phyloP scores from a whole-genome alignment of 2,329 filamentous ascomycete genomes.

The Diaporthe sp. region DNA sequence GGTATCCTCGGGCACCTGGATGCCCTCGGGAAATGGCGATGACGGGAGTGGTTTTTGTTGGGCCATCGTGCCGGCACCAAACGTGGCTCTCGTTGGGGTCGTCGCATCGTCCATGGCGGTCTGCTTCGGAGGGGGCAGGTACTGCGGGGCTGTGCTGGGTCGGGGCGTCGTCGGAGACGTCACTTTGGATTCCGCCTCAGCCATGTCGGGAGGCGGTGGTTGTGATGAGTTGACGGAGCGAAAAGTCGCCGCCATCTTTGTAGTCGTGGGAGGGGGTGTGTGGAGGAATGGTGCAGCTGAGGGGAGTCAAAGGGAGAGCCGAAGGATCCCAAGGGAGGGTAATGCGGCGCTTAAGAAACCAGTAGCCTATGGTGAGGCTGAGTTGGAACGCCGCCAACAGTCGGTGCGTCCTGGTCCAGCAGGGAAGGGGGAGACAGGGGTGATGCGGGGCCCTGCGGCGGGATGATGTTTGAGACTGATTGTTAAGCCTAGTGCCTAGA shows the following conservation, averaged over 20 bases:
- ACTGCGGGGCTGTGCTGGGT: conserved; percentile 52
- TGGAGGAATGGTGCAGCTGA: conserved; percentile 34
- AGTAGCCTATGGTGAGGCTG: conserved; percentile 49
- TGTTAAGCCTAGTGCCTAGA: conserved; percentile 41
- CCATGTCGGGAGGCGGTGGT: conserved; percentile 58
- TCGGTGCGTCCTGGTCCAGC: conserved; percentile 37
- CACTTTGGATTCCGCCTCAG: conserved; percentile 68
- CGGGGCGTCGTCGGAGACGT: conserved; percentile 54
- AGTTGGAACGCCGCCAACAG: conserved; percentile 48
- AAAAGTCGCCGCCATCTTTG: conserved; percentile 68
- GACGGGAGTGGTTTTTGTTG: conserved; percentile 68
- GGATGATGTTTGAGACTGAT: conserved; percentile 50
- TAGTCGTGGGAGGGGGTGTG: neutral
- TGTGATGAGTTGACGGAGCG: conserved; percentile 70
- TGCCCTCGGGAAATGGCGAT: conserved; percentile 65
- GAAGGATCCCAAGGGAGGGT: conserved; percentile 43
- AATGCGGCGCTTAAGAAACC: conserved; percentile 46
- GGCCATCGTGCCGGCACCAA: conserved; percentile 57
- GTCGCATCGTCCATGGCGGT: conserved; percentile 61
- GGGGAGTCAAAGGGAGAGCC: conserved; percentile 42
- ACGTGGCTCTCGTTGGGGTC: conserved; percentile 75
- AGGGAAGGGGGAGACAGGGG: conserved; percentile 44
- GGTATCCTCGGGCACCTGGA: conserved; percentile 60
- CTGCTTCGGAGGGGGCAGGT: conserved; percentile 38
- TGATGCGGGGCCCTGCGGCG: conserved; percentile 49